phyloP scores from a whole-genome alignment of 345 rosid species.

The Turnera subulata region DNA sequence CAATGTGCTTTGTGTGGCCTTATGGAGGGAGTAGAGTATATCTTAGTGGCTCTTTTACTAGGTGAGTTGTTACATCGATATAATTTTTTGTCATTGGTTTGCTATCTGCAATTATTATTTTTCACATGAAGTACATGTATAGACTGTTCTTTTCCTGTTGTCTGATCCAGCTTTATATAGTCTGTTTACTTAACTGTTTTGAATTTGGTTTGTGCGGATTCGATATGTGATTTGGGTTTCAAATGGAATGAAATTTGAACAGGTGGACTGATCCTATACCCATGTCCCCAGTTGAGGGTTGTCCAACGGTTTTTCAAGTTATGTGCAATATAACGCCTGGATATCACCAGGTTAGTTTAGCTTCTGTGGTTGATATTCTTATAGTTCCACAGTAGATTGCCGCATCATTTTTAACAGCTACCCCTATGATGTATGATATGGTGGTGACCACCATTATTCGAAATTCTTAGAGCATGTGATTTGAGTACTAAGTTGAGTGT shows the following conservation, averaged over 20 bases:
- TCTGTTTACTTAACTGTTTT: background rate
- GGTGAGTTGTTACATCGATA: conserved; percentile 35
- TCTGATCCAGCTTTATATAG: background rate
- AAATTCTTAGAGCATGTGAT: background rate
- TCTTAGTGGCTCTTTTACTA: conserved; percentile 64
- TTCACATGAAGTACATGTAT: too few species aligned
- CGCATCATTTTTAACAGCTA: conserved; percentile 5
- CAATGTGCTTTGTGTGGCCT: conserved; percentile 73
- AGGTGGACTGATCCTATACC: conserved; percentile 75
- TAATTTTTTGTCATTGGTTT: background rate
- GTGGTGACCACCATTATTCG: background rate
- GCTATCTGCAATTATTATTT: too few species aligned
- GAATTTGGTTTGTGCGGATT: conserved; percentile 4
- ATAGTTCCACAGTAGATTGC: background rate
- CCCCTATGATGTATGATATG: conserved; percentile 5
- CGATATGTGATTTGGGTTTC: conserved; percentile 11
- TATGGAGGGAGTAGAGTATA: conserved; percentile 71
- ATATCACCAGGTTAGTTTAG: conserved; percentile 61
- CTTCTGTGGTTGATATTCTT: background rate
- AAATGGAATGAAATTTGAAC: conserved; percentile 19
- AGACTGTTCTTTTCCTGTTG: conserved; percentile 1
- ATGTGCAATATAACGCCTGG: conserved; percentile 68
- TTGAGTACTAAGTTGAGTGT: background rate
- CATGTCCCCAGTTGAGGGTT: conserved; percentile 76
- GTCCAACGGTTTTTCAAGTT: conserved; percentile 74